Conservation (phyloP, 768 basidiomycete genomes). For the Rhodotorula kratochvilovae region DNA sequence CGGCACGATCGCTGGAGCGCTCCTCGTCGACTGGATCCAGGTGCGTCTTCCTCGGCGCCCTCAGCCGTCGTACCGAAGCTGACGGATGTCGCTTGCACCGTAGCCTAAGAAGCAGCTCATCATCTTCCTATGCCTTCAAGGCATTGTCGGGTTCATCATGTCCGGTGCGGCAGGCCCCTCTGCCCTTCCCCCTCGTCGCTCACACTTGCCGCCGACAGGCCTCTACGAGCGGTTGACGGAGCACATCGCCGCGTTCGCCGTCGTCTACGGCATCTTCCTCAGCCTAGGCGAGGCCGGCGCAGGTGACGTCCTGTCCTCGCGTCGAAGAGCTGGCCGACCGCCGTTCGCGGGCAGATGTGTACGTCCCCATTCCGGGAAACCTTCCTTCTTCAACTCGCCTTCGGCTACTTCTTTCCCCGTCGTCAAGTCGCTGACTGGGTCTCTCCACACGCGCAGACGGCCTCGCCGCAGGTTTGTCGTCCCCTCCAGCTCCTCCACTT, state of each 20-base stretch:
- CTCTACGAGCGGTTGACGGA: conserved; percentile 53
- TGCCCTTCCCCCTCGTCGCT: not conserved
- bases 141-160: conserved; percentile 68
- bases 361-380: not conserved
- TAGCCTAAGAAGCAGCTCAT: conserved; percentile 21
- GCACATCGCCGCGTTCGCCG: conserved; percentile 48
- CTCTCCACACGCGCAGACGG: conserved; percentile 37
- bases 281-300: conserved; percentile 69
- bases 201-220: conserved; percentile 64
- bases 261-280: conserved; percentile 86
- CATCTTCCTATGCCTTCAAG: conserved; percentile 30
- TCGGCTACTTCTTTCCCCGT: too few species aligned
- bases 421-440: not conserved
- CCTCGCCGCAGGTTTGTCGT: not conserved
- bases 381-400: too few species aligned
- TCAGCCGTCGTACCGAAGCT: conserved; percentile 47
- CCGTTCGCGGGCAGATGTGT: conserved; percentile 63
- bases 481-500: not conserved
- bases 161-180: conserved; percentile 53
- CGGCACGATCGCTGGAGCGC: conserved; percentile 41
- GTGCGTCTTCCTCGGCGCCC: conserved; percentile 51
- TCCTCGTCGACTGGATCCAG: conserved; percentile 56
- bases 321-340: conserved; percentile 77
- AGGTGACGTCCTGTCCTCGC: conserved; percentile 58
- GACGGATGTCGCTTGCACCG: not conserved